A percentile compares a stretch with the other conserved stretches of the same genome.
These are phyloP conservation scores for Sporisorium sorghi DNA, from an alignment of 1,284 basidiomycete genomes.

Conservation along the genomic window DNA sequence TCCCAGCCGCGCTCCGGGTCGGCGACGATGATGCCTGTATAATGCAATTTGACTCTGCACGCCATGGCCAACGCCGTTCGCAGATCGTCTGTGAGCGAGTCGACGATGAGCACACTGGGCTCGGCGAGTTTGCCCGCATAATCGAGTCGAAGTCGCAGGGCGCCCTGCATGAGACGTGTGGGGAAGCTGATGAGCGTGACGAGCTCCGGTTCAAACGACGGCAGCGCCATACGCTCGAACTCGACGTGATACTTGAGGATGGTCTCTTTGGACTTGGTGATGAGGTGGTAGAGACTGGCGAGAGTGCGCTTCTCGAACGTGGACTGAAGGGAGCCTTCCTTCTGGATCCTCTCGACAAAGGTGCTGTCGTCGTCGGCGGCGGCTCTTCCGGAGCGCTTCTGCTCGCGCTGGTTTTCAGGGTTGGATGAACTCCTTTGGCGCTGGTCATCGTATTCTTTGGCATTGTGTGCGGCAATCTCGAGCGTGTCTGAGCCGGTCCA, in stretches of 20 bases:
- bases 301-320: slow-evolving; percentile 95
- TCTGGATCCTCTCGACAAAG: slow-evolving; percentile 93
- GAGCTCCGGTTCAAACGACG: slow-evolving; percentile 92
- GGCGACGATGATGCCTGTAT: slow-evolving; percentile 84
- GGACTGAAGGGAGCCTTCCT: slow-evolving; percentile 92
- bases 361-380: slow-evolving; percentile 53
- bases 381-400: slow-evolving; percentile 13
- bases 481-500: slow-evolving; percentile 66
- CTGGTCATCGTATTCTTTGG: slow-evolving; percentile 11
- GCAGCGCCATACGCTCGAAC: slow-evolving; percentile 86
- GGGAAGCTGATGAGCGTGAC: slow-evolving; percentile 94
- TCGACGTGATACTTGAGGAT: slow-evolving; percentile 82
- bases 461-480: slow-evolving; percentile 45
- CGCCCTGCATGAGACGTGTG: slow-evolving; percentile 90
- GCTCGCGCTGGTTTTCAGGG: slow-evolving; percentile 20
- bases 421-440: slow-evolving; percentile 18
- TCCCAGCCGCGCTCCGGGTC: slow-evolving; percentile 90
- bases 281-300: slow-evolving; percentile 84
- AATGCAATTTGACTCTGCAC: slow-evolving; percentile 93
- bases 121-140: slow-evolving; percentile 87
- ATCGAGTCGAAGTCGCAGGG: slow-evolving; percentile 86
- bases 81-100: slow-evolving; percentile 94
- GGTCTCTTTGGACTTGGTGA: slow-evolving; percentile 86
- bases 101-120: slow-evolving; percentile 85
- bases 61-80: slow-evolving; percentile 91